Base-by-base conservation (phyloP, 176 grass and related monocot species). In the Themeda triandra region DNA sequence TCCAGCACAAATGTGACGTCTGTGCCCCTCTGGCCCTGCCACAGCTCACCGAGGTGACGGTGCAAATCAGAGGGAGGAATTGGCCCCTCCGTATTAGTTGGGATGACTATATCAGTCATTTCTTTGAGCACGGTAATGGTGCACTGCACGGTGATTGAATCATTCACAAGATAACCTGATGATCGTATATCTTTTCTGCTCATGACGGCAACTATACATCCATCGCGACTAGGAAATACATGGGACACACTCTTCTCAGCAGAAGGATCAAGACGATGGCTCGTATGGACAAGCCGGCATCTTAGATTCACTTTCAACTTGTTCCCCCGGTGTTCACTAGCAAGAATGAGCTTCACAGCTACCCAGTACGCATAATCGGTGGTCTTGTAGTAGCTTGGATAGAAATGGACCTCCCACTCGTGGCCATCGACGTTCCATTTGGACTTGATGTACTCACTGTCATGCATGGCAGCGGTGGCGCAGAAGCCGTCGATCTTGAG, bases 1-100 rank as follows among this genome's bases (percentile, higher is more conserved):
- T 85, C 35, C 6, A 75, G 66, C 2, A 37, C 10, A 11, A 88
- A 88, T 0, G 44, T 85, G 41, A 91, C 46, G n/a, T 91, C 85
- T 0, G 69, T 17, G 27, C 80, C 89, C 0, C 19, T 70, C 85
- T 49, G 13, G 45, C 17, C 51, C 15, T 24, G 13, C 28, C 87
- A 40, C 6, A 88, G 85, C 13, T 49, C 19, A 42, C 41, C 41
- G 41, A 42, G 7, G 41, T 46, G 44, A 37, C 36, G 36, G 36
- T 37, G 36, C 45, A 48, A 1, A 48, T 48, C 45, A 48, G 45
- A 48, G 45, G 45, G 45, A 1, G 45, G 45, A 0, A 48, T 13
- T 48, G 45, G 45, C 44, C 0, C 13, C 13, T 48, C 45, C 3
- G 45, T 48, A 48, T 15, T 15, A 48, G 45, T 13, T 48, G 45